Evolutionary conservation across 2,329 filamentous ascomycete genomes (phyloP).

Genomic region (Ceratocystis diversiconidia): DNA sequence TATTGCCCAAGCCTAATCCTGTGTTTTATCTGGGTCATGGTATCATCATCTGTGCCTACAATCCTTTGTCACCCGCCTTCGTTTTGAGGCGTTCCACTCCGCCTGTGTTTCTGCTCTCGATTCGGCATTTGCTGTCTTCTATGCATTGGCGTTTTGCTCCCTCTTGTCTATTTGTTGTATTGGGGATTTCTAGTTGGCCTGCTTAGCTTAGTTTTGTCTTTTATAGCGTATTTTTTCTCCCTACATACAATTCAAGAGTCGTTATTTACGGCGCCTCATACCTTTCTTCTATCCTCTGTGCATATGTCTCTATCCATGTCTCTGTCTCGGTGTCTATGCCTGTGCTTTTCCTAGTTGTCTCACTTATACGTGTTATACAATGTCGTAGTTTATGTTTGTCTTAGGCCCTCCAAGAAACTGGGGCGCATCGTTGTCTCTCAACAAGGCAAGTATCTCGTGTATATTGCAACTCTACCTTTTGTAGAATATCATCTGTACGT

Average conservation of each 20-base stretch:
- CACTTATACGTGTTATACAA: neutral
- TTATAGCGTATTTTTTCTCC: neutral
- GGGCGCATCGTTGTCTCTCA: too few species aligned
- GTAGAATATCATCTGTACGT: too few species aligned
- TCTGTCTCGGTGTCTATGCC: neutral
- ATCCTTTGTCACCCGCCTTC: neutral
- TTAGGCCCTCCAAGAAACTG: neutral
- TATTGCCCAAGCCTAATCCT: conserved; percentile 1
- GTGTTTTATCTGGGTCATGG: neutral
- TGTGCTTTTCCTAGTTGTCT: neutral
- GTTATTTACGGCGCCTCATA: neutral
- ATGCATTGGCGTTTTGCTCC: neutral
- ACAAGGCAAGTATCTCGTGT: neutral
- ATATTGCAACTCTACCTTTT: neutral
- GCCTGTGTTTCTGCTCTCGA: neutral
- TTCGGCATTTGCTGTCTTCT: neutral
- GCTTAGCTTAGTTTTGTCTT: neutral
- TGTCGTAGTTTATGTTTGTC: neutral
- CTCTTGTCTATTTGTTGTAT: neutral
- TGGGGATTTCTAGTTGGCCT: neutral
- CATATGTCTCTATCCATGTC: neutral
- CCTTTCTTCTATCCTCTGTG: neutral
- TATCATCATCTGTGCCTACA: neutral
- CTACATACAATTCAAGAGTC: neutral
- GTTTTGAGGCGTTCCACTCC: neutral